Base-by-base conservation (phyloP, 495 filamentous ascomycete species). In the Annulohypoxylon nitens region DNA sequence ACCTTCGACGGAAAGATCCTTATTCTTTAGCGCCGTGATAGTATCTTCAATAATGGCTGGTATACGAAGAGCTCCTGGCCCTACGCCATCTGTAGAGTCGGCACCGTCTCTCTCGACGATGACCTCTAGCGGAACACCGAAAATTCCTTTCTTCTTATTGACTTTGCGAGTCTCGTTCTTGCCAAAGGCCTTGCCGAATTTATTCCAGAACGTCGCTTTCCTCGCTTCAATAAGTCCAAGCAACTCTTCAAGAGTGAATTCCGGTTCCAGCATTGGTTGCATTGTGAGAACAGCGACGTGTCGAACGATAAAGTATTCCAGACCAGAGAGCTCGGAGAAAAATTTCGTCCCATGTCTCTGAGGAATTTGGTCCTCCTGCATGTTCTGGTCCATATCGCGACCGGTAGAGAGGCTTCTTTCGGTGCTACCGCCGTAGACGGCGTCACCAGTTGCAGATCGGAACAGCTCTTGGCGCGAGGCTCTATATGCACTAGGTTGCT, bases 1-100 rank as follows among this genome's bases (percentile, higher is more conserved):
- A 76, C 97, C 97, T 78, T 99, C 96, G 7, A 98, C 93, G 16
- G 94, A 97, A 87, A 99, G 97, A 81, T 99, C 96, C 94, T 98
- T 99, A 77, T 93, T 95, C 70, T 93, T 90, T 93, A 99, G 96
- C 30, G 95, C 93, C 4, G 92, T 92, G 12, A 98, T 89, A 26
- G 94, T 89, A 76, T 98, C 97, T 77, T 98, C 94, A 39, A 99
- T 87, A 63, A 99, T 85, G 2, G 92, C 90, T 12, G 96, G 96
- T 43, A 98, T 92, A 63, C 92, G 90, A 33, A 99, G 85, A 57
- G 92, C 90, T 39, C 94, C 95, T 16, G 96, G 96, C 8, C 97
- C 96, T 64, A 99, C 92, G 23, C 97, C 97, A 78, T 97, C 93
- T 8, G 93, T 97, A 6, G 93, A 97, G 78, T 99, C 96, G 34